phyloP scores from a whole-genome alignment of 345 rosid genomes.

The Pistacia integerrima region DNA sequence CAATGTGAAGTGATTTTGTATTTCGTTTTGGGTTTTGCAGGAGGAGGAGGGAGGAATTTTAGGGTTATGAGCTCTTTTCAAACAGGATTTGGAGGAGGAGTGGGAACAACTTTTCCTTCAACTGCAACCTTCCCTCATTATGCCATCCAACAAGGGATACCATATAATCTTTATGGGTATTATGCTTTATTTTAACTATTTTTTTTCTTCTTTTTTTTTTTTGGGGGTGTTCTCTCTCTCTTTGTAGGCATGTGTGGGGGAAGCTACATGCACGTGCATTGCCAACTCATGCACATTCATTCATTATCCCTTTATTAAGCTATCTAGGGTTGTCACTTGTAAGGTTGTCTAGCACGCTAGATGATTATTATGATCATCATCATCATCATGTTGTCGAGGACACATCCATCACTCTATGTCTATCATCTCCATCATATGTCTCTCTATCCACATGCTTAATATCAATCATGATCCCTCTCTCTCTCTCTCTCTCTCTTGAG shows the following conservation, averaged over 20 bases:
- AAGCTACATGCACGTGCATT: conserved; percentile 40
- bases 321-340: conserved; percentile 21
- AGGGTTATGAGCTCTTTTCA: conserved; percentile 75
- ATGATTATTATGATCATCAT: neutral
- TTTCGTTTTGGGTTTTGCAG: neutral
- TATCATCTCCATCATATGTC: neutral
- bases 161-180: conserved; percentile 76
- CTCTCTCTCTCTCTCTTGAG: conserved; percentile 7
- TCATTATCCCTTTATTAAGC: conserved; percentile 13
- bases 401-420: neutral
- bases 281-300: conserved; percentile 47
- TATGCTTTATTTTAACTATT: conserved; percentile 4
- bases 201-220: neutral
- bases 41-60: conserved; percentile 48
- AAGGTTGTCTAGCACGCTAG: conserved; percentile 21
- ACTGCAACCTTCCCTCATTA: conserved; percentile 86
- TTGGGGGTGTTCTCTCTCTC: conserved; percentile 7
- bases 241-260: neutral
- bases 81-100: conserved; percentile 66
- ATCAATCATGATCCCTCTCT: neutral
- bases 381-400: neutral
- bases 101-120: conserved; percentile 70
- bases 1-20: neutral
- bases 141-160: conserved; percentile 80
- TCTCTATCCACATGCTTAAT: conserved; percentile 2